phyloP scores from a whole-genome alignment of 1,139 yeast species.

The Debaryomyces psychrophilus region DNA sequence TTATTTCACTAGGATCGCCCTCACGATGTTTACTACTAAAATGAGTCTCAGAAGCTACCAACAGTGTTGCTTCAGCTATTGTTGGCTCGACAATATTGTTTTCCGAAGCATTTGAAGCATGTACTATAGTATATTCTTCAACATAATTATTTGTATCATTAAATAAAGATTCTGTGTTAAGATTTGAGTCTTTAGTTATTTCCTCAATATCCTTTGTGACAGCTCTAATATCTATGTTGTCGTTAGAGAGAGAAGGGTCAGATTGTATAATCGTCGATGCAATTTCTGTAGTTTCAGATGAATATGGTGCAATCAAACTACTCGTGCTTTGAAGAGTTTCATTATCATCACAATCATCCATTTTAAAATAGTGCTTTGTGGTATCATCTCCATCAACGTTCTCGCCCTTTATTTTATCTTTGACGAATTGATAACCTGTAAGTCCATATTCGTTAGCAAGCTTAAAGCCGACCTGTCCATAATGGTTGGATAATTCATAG shows the following conservation, averaged over 20 bases:
- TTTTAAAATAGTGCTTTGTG: slow-evolving; percentile 30
- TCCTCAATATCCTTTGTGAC: slow-evolving; percentile 24
- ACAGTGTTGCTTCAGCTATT: slow-evolving; percentile 14
- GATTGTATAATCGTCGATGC: slow-evolving; percentile 6
- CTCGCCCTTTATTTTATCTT: slow-evolving; percentile 46
- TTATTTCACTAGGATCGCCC: background rate
- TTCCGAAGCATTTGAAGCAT: slow-evolving; percentile 10
- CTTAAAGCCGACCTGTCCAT: slow-evolving; percentile 25
- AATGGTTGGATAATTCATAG: slow-evolving; percentile 22
- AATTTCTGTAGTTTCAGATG: slow-evolving; percentile 4
- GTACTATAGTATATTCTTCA: slow-evolving; percentile 14
- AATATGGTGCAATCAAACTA: background rate
- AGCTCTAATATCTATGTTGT: slow-evolving; percentile 18
- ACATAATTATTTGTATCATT: slow-evolving; percentile 20
- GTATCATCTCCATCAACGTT: slow-evolving; percentile 32
- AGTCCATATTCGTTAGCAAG: slow-evolving; percentile 33
- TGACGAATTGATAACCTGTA: slow-evolving; percentile 36
- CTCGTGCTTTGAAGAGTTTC: slow-evolving; percentile 4
- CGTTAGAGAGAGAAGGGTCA: slow-evolving; percentile 7
- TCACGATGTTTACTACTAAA: background rate
- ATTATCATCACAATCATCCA: slow-evolving; percentile 29
- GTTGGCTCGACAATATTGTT: slow-evolving; percentile 10
- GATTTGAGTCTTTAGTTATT: slow-evolving; percentile 19
- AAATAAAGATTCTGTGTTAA: slow-evolving; percentile 25
- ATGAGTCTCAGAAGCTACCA: background rate